Base-by-base conservation (phyloP, 169 alveolate genomes). In the Plasmodium vivax region DNA sequence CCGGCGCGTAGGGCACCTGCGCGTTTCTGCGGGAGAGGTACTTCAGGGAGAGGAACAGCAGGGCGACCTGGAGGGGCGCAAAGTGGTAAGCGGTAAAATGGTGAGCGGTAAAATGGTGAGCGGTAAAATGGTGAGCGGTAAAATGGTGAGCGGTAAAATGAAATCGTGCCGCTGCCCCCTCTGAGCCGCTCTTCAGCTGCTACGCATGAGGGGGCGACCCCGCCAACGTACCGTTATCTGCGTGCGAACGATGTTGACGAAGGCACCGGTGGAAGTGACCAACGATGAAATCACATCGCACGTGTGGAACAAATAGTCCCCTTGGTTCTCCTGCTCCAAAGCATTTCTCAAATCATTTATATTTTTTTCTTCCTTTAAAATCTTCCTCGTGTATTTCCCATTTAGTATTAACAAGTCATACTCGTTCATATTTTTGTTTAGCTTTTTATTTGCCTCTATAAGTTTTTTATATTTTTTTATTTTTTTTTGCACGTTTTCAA, bases 301-400 rank as follows among this genome's bases (percentile, higher is more conserved):
- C 7, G 74, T 23, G 27, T 77, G 36, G 45, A 51, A 19, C 30
- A 74, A 34, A 30, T 36, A 54, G 32, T 77, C 51, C 19, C 71
- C 68, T 72, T 87, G 62, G 68, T 51, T 75, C 38, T 87, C 58
- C 23, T 87, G 82, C 16, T 77, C 62, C 8, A 41, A 9, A 32
- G 5, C 3, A 30, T 72, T 47, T 14, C 27, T 74, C 43, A 77
- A 87, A 0, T 19, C 72, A 9, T 87, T 58, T n/a, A 87, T 56
- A n/a, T 77, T 56, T 47, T 87, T 75, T 54, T 87, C 73, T 77
- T 87, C 94, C 47, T 87, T 87, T 19, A 87, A 56, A 87, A 87
- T 23, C 10, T 77, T 87, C 71, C 94, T 87, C 43, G 94, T 87
- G 77, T 71, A 87, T n/a, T 87, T 87, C 32, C 94, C 94, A 87